phyloP scores from a whole-genome alignment of 2,329 filamentous ascomycete species.

The Penicillium sp. region DNA sequence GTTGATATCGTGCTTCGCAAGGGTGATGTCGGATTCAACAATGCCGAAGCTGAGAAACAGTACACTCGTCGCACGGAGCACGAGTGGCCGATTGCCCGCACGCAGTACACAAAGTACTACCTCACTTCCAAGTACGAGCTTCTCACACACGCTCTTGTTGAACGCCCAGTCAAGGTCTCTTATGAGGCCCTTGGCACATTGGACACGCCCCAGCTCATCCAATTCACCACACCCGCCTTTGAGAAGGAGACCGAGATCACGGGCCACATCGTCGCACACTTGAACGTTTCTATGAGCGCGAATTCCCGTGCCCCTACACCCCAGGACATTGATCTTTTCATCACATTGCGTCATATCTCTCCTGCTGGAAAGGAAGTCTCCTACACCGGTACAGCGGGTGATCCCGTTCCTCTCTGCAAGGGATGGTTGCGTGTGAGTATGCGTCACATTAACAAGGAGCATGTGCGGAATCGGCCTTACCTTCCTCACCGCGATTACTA shows the following conservation, averaged over 20 bases:
- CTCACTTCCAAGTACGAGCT: conserved; percentile 53
- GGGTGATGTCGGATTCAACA: conserved; percentile 66
- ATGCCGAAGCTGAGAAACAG: conserved; percentile 58
- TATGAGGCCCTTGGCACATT: conserved; percentile 62
- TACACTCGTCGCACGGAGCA: conserved; percentile 58
- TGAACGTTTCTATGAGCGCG: conserved; percentile 59
- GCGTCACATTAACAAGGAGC: conserved; percentile 48
- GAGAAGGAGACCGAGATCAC: conserved; percentile 67
- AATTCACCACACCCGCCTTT: conserved; percentile 60
- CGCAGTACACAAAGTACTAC: conserved; percentile 62
- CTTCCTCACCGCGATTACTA: conserved; percentile 54
- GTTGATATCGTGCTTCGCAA: conserved; percentile 64
- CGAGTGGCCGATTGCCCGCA: conserved; percentile 67
- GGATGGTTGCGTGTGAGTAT: conserved; percentile 56
- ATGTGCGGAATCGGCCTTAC: conserved; percentile 46
- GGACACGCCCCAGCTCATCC: conserved; percentile 54
- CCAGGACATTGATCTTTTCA: conserved; percentile 54
- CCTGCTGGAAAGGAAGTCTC: conserved; percentile 52
- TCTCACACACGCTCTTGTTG: conserved; percentile 30
- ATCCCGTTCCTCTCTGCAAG: conserved; percentile 55
- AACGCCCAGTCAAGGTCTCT: conserved; percentile 45
- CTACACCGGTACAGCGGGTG: conserved; percentile 58
- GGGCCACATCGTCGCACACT: conserved; percentile 63
- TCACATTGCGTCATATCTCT: conserved; percentile 55
- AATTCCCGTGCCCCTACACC: conserved; percentile 42